Base-by-base conservation (phyloP, 176 grass and related monocot genomes). In the Oryza rufipogon region DNA sequence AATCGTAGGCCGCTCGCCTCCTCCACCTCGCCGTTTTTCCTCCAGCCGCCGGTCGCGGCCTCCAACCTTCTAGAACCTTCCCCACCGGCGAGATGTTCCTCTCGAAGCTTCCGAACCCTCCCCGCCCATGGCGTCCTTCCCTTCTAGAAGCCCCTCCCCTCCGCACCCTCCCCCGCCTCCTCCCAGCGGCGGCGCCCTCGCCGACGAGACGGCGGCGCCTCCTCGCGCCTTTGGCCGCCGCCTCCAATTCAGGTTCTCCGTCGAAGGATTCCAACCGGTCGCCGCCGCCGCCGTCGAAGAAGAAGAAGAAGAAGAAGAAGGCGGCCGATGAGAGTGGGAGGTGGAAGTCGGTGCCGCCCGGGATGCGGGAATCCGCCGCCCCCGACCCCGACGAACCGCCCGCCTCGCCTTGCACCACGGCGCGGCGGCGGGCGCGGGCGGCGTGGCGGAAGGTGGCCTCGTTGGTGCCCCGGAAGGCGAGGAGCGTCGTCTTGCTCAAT, bases 401-500 rank as follows among this genome's bases (percentile, higher is more conserved):
- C 28, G 30, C 36, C 2, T 28, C 42, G 4, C 71, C 34, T 36
- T 66, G 54, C 76, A 71, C 77, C 76, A 71, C 77, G 20, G 58
- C 75, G 61, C 52, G 71, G 81, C 64, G 81, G 33, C 65, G 6
- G 48, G 60, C 38, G 73, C 78, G 82, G 44, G 60, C 61, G 2
- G 78, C 74, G 14, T 85, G 78, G 78, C 28, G 82, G 15, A 91
- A 88, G 68, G 47, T 73, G 23, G 44, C 47, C 5, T 88, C 73
- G 2, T 83, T 16, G 38, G n/a, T 85, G 56, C 82, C 86, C 81
- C 78, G 78, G 78, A 91, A 85, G 73, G 60, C 82, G 11, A 61
- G 78, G 78, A 91, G 86, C 73, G 4, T 88, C 78, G 30, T 91
- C 12, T 25, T 91, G 12, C 90, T 91, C 39, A 88, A 91, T 4